Evolutionary conservation across 345 rosid species (phyloP).

Genomic region (Salix udensis): DNA sequence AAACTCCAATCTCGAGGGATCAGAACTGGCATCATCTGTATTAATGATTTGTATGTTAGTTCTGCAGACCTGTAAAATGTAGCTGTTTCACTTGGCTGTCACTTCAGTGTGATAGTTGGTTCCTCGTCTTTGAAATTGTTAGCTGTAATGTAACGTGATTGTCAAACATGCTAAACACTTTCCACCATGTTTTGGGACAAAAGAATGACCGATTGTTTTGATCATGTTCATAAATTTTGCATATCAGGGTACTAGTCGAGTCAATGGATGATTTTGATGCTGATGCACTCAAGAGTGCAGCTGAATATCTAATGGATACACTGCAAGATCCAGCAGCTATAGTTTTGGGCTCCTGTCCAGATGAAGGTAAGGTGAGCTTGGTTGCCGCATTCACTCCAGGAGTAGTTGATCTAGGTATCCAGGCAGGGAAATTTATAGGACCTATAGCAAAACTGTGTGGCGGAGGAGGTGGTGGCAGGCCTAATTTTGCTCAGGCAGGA

Average conservation of each 20-base stretch:
- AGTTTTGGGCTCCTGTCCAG: slow-evolving; percentile 75
- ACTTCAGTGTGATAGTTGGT: background rate
- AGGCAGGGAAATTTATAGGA: slow-evolving; percentile 88
- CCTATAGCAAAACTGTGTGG: slow-evolving; percentile 79
- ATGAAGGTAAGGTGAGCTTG: slow-evolving; percentile 86
- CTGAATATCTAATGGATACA: slow-evolving; percentile 59
- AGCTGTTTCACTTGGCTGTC: background rate
- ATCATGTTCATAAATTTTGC: background rate
- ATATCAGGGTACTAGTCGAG: slow-evolving; percentile 76
- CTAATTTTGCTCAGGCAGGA: slow-evolving; percentile 95
- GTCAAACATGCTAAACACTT: background rate
- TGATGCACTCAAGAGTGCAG: slow-evolving; percentile 81
- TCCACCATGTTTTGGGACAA: background rate
- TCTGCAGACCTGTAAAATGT: background rate
- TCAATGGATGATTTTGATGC: slow-evolving; percentile 74
- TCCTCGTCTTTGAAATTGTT: too few species aligned
- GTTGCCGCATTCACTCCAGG: slow-evolving; percentile 81
- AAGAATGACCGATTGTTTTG: background rate
- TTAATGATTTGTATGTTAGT: background rate
- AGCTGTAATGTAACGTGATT: too few species aligned
- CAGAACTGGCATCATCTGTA: background rate
- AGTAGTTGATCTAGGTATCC: slow-evolving; percentile 66
- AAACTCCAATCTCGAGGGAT: background rate
- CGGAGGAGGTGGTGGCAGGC: slow-evolving; percentile 95
- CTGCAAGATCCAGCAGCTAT: slow-evolving; percentile 79